phyloP scores from a whole-genome alignment of 176 grass and related monocot species.

The Carex kokanica region DNA sequence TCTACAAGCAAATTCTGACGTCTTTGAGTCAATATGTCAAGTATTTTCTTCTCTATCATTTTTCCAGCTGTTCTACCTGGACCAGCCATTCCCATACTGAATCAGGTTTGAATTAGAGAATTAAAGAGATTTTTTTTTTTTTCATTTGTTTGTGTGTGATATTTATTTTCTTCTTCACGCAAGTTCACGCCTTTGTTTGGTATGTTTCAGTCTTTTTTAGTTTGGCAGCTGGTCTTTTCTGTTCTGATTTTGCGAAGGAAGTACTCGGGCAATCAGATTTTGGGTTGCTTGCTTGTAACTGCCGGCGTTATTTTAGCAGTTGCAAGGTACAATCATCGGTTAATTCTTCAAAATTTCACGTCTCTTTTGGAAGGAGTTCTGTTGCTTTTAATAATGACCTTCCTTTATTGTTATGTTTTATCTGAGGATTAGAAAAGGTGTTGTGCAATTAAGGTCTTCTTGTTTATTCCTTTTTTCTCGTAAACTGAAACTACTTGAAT shows the following conservation, averaged over 20 bases:
- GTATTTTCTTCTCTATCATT: conserved; percentile 16
- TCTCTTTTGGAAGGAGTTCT: not conserved
- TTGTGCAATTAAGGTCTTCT: not conserved
- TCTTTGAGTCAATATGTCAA: not conserved
- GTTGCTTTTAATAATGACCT: not conserved
- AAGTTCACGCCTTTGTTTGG: not conserved
- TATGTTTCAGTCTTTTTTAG: conserved; percentile 79
- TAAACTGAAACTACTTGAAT: not conserved
- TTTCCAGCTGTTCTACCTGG: conserved; percentile 72
- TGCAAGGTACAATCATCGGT: conserved; percentile 41
- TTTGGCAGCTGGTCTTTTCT: conserved; percentile 91
- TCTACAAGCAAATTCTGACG: not conserved
- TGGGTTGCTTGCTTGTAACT: conserved; percentile 84
- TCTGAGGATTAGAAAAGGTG: not conserved
- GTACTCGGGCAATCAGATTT: conserved; percentile 67
- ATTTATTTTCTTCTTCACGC: not conserved
- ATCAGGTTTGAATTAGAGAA: conserved; percentile 52
- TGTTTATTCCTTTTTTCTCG: not conserved
- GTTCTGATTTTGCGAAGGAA: conserved; percentile 69
- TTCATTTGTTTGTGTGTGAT: not conserved
- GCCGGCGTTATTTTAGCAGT: conserved; percentile 73
- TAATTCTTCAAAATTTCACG: not conserved
- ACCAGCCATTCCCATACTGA: conserved; percentile 84
- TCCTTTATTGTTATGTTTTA: not conserved
- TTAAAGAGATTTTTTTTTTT: not conserved